These are phyloP conservation scores for Diospyros lotus DNA, from an alignment of 148 eudicot genomes.

Conservation along the genomic window DNA sequence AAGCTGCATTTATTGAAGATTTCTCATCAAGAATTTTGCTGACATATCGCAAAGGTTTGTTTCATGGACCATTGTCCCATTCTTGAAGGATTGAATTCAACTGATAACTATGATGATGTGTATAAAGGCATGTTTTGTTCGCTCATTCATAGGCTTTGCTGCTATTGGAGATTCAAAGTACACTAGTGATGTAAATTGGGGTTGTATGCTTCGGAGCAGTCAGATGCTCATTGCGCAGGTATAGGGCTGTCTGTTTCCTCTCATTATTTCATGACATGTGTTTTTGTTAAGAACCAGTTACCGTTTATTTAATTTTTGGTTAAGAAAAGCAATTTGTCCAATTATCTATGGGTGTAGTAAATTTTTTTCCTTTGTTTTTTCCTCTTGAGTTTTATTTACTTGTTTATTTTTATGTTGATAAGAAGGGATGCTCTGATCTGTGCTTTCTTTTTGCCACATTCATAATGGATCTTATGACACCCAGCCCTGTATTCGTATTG, in stretches of 20 bases:
- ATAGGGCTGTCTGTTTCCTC: background rate
- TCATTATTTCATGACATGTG: background rate
- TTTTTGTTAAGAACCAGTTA: background rate
- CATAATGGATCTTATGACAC: background rate
- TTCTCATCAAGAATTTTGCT: conserved; percentile 82
- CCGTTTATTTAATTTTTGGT: background rate
- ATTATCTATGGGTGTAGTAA: background rate
- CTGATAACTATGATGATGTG: conserved; percentile 1
- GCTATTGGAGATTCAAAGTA: conserved; percentile 84
- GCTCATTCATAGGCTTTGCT: conserved; percentile 53
- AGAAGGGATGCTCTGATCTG: background rate
- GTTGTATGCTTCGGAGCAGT: conserved; percentile 97
- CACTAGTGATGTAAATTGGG: conserved; percentile 94
- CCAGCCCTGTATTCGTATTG: no score
- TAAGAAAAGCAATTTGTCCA: conserved; percentile 8
- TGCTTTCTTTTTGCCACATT: conserved; percentile 1
- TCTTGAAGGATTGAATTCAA: background rate
- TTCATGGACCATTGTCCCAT: background rate
- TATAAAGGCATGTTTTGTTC: conserved; percentile 5
- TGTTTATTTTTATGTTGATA: background rate
- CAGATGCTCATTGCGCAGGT: conserved; percentile 99
- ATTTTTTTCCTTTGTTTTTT: background rate
- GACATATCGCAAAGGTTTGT: conserved; percentile 84
- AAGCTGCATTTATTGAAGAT: conserved; percentile 81
- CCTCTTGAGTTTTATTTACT: background rate